Evolutionary conservation across 441 rosid genomes (phyloP).

Genomic region (Rhodomyrtus psidioides): DNA sequence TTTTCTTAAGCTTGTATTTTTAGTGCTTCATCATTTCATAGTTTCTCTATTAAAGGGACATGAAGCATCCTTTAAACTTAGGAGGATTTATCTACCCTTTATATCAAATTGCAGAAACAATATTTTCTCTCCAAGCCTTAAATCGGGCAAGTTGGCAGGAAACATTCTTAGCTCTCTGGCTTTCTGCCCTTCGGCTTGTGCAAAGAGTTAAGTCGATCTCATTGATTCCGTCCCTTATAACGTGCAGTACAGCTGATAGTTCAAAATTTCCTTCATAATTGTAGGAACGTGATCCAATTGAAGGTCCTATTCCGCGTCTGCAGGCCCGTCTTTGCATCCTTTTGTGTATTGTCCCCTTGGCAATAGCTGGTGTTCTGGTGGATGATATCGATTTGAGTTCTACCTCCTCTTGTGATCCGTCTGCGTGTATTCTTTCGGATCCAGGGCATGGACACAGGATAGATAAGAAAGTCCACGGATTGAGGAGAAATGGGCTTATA

Average conservation of each 20-base stretch:
- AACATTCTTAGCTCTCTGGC: constrained; percentile 68
- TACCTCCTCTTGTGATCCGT: constrained; percentile 17
- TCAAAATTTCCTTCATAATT: constrained; percentile 7
- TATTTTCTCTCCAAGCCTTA: constrained; percentile 15
- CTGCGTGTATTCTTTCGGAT: constrained; percentile 15
- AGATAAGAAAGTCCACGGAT: constrained; percentile 17
- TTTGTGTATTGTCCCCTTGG: constrained; percentile 54
- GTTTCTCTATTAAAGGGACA: background rate
- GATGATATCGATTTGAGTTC: constrained; percentile 15
- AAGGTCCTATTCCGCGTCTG: constrained; percentile 67
- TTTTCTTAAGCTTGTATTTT: background rate
- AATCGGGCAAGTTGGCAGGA: constrained; percentile 66
- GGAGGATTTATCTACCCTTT: background rate
- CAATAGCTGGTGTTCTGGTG: constrained; percentile 38
- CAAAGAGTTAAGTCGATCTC: constrained; percentile 44
- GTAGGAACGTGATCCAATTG: constrained; percentile 56
- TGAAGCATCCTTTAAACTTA: background rate
- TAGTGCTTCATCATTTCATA: background rate
- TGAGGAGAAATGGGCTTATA: constrained; percentile 32
- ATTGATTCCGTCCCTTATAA: background rate
- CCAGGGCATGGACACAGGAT: constrained; percentile 12
- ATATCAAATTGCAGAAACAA: background rate
- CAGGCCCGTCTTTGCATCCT: constrained; percentile 59
- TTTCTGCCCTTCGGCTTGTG: constrained; percentile 70
- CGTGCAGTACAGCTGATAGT: background rate